Base-by-base conservation (phyloP, 371 early-diverging fungal genomes). In the Fennellomyces sp. region DNA sequence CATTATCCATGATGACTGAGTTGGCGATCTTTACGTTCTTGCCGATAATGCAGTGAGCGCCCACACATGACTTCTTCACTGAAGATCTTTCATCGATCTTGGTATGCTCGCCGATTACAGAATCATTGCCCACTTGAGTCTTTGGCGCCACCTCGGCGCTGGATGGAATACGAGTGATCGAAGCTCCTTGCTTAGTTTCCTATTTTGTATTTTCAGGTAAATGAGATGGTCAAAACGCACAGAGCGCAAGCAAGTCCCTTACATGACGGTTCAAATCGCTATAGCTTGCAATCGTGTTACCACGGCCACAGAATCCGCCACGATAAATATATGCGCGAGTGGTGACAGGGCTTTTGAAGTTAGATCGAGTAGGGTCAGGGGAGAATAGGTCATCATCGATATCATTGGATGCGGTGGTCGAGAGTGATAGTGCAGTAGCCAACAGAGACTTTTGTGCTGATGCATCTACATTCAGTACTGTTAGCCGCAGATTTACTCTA, bases 1-100 rank as follows among this genome's bases (percentile, higher is more conserved):
- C 92, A 64, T 95, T 84, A 69, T 98, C 97, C 96, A 96, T 94
- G 51, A 98, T 81, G 38, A 98, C 88, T 17, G 93, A 93, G 70
- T 94, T 94, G 54, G 85, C 86, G 64, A 98, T 92, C 76, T 97
- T 97, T 70, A 95, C 96, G 57, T 94, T 92, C 72, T 91, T 93
- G 49, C 98, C 98, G 74, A 98, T 93, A 17, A 83, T 70, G 69
- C 96, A 91, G 72, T 97, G 95, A 15, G 89, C 84, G 36, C 98
- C 98, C 28, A 98, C 88, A 38, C 94, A 88, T 10, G 94, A 92
- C 66, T 91, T 92, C 76, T 97, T 97, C 56, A 98, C 88, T 3
- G 91, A 89, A 13, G 92, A 91, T 45, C 92, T 82, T 55, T 97
- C 97, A 42, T 89, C 96, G 55, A 98, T 88, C 72, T 88, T 91